A percentile compares a stretch with the other conserved stretches of the same genome.
phyloP scores from a whole-genome alignment of 345 rosid genomes.

The Punica granatum region DNA sequence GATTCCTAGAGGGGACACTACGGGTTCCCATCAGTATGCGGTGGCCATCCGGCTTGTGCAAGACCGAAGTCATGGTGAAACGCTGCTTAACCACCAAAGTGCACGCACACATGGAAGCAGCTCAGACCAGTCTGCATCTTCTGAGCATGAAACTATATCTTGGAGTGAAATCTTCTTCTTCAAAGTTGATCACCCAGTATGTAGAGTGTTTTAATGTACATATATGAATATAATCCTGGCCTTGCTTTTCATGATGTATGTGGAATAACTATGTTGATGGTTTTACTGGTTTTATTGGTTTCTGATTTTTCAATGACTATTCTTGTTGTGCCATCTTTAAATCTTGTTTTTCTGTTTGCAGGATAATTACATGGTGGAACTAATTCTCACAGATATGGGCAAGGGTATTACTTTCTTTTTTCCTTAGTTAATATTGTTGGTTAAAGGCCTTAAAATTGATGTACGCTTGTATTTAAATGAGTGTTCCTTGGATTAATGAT shows the following conservation, averaged over 20 bases:
- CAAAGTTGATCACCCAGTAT: slow-evolving; percentile 70
- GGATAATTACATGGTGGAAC: slow-evolving; percentile 58
- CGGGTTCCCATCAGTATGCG: slow-evolving; percentile 60
- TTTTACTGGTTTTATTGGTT: not conserved
- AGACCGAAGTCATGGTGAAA: slow-evolving; percentile 38
- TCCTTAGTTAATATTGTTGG: not conserved
- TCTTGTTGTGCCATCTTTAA: slow-evolving; percentile 1
- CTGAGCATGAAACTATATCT: slow-evolving; percentile 45
- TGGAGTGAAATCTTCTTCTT: slow-evolving; percentile 95
- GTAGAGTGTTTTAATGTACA: slow-evolving; percentile 7
- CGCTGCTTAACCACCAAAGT: slow-evolving; percentile 58
- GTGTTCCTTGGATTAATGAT: not conserved
- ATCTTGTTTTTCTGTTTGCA: slow-evolving; percentile 25
- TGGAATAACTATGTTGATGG: not conserved
- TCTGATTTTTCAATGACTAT: not conserved
- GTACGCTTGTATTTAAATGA: not conserved
- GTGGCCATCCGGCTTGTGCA: slow-evolving; percentile 51
- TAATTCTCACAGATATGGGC: slow-evolving; percentile 61
- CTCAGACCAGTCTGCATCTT: slow-evolving; percentile 35
- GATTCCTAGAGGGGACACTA: slow-evolving; percentile 56
- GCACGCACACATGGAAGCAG: slow-evolving; percentile 77
- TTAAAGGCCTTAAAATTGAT: not conserved
- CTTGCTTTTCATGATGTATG: not conserved
- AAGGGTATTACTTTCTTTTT: slow-evolving; percentile 38
- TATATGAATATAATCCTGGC: too few species aligned